These are phyloP conservation scores for Sordaria brevicollis DNA, from an alignment of 495 filamentous ascomycete species.

Conservation along the genomic window DNA sequence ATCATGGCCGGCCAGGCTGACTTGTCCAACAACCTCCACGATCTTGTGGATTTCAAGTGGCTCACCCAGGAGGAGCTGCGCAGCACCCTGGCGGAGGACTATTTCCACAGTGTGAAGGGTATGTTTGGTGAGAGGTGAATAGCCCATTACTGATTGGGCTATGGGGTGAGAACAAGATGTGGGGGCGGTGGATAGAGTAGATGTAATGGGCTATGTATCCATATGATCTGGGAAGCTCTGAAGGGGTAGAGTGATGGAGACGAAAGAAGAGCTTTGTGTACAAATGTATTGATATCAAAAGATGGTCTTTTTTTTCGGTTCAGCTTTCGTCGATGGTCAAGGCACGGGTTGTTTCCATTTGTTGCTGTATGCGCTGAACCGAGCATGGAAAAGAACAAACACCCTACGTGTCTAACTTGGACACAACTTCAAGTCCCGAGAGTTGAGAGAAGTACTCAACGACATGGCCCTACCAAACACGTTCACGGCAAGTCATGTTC, in stretches of 20 bases:
- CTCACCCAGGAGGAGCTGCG: conserved; percentile 78
- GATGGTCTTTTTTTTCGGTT: not conserved
- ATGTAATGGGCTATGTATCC: too few relatives aligned
- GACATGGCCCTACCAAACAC: not conserved
- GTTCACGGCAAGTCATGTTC: not conserved
- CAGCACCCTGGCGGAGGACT: conserved; percentile 47
- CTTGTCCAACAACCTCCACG: conserved; percentile 58
- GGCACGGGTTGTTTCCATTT: not conserved
- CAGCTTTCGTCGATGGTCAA: too few relatives aligned
- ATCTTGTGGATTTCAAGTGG: conserved; percentile 81
- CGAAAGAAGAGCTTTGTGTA: not conserved
- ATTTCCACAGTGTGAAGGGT: conserved; percentile 65
- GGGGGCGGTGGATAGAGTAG: not conserved
- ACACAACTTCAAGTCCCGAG: not conserved
- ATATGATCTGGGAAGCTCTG: not conserved
- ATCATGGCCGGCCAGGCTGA: conserved; percentile 96
- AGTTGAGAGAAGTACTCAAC: not conserved
- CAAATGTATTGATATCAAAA: not conserved
- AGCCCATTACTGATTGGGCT: not conserved
- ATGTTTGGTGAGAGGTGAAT: conserved; percentile 56
- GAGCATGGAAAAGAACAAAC: not conserved
- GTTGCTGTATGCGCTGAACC: not conserved
- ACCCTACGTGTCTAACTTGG: too few relatives aligned
- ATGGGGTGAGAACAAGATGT: not conserved
- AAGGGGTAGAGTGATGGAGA: too few relatives aligned